Conservation (phyloP, 352 stramenopile species). For the Paralagenidium karlingii region DNA sequence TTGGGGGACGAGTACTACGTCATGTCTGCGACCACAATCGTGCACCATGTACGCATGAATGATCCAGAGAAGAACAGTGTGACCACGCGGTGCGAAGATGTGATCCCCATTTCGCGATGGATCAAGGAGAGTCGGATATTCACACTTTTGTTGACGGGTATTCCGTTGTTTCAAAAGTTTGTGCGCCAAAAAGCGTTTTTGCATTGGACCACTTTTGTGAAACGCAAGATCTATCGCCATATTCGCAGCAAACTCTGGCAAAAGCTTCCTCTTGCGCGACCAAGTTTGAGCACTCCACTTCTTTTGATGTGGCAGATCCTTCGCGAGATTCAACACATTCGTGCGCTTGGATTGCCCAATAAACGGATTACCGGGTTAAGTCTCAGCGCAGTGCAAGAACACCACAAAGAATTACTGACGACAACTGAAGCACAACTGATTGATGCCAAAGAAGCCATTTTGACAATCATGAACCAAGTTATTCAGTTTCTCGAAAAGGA, state of each 20-base stretch:
- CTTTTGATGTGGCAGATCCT: slow-evolving; percentile 20
- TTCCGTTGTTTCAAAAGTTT: slow-evolving; percentile 68
- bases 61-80: slow-evolving; percentile 20
- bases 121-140: slow-evolving; percentile 69
- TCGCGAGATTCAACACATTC: slow-evolving; percentile 23
- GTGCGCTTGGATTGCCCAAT: slow-evolving; percentile 20
- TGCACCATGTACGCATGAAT: slow-evolving; percentile 34
- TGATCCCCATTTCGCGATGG: slow-evolving; percentile 52
- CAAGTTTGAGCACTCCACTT: slow-evolving; percentile 23
- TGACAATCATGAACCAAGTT: slow-evolving; percentile 31
- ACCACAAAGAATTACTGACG: slow-evolving; percentile 23
- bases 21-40: slow-evolving; percentile 40
- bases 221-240: slow-evolving; percentile 23
- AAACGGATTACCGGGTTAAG: slow-evolving; percentile 14
- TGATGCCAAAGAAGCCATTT: slow-evolving; percentile 44
- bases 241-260: slow-evolving; percentile 17
- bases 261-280: slow-evolving; percentile 21
- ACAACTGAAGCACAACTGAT: slow-evolving; percentile 43
- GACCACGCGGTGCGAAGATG: slow-evolving; percentile 16
- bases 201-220: slow-evolving; percentile 22
- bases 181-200: slow-evolving; percentile 41
- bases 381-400: slow-evolving; percentile 23
- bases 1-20: slow-evolving; percentile 48
- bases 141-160: slow-evolving; percentile 43
- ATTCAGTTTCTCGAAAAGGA: slow-evolving; percentile 27